phyloP scores from a whole-genome alignment of 2,329 filamentous ascomycete species.

The Sarocladiaceae sp. region DNA sequence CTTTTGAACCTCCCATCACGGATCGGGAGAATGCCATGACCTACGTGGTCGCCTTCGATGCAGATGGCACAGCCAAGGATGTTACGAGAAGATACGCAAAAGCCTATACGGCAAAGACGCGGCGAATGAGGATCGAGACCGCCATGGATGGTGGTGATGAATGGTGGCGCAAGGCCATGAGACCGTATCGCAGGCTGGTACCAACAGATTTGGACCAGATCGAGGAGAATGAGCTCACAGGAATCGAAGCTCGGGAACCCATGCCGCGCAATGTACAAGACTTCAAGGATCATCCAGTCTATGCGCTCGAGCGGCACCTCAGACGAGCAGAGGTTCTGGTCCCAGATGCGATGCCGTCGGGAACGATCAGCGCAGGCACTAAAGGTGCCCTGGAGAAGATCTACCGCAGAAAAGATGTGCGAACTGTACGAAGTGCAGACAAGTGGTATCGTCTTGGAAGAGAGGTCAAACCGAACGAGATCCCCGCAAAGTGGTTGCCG shows the following conservation, averaged over 20 bases:
- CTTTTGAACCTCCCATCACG: slow-evolving; percentile 74
- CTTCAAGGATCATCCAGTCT: slow-evolving; percentile 80
- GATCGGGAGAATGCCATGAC: slow-evolving; percentile 70
- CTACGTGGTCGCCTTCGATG: slow-evolving; percentile 82
- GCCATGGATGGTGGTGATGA: slow-evolving; percentile 38
- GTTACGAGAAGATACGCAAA: slow-evolving; percentile 85
- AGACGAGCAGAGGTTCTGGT: slow-evolving; percentile 76
- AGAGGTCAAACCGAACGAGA: slow-evolving; percentile 69
- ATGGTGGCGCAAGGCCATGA: slow-evolving; percentile 51
- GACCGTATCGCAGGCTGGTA: slow-evolving; percentile 34
- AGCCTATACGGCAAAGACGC: slow-evolving; percentile 84
- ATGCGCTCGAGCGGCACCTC: slow-evolving; percentile 79
- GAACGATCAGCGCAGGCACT: slow-evolving; percentile 67
- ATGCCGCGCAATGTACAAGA: slow-evolving; percentile 84
- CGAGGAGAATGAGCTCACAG: slow-evolving; percentile 70
- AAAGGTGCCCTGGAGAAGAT: slow-evolving; percentile 64
- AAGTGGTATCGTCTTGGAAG: slow-evolving; percentile 88
- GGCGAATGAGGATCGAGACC: slow-evolving; percentile 69
- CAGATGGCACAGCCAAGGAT: slow-evolving; percentile 70
- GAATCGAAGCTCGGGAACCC: slow-evolving; percentile 66
- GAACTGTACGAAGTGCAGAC: slow-evolving; percentile 68
- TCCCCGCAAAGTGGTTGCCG: slow-evolving; percentile 70
- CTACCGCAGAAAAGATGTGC: slow-evolving; percentile 76
- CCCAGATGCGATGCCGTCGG: slow-evolving; percentile 62
- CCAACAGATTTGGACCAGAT: slow-evolving; percentile 69